phyloP scores from a whole-genome alignment of 352 stramenopile genomes.

The Globisporangium rhizosaccharum region DNA sequence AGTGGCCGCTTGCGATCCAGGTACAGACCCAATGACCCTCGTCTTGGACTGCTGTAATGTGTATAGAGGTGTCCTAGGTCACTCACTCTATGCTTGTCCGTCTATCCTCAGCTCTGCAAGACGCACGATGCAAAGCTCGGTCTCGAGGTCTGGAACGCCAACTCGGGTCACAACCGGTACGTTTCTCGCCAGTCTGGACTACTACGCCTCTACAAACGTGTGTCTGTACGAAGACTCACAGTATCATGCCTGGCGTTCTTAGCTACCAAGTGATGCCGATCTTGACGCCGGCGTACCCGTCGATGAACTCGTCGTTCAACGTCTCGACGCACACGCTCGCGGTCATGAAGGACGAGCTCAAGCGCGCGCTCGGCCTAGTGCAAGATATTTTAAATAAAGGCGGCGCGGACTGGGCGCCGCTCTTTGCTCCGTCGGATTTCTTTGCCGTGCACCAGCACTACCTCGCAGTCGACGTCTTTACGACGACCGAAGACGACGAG shows the following conservation, averaged over 20 bases:
- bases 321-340: constrained; percentile 93
- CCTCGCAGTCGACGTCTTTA: constrained; percentile 89
- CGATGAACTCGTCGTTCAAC: constrained; percentile 99
- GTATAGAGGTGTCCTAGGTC: not conserved
- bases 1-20: constrained; percentile 89
- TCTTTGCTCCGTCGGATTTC: constrained; percentile 85
- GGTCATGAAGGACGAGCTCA: constrained; percentile 93
- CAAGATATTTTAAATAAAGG: constrained; percentile 83
- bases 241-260: not conserved
- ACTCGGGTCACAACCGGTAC: constrained; percentile 73
- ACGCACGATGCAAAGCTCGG: constrained; percentile 83
- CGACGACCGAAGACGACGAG: constrained; percentile 85
- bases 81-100: constrained; percentile 15
- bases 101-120: constrained; percentile 79
- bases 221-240: not conserved
- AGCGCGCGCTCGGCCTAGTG: constrained; percentile 68
- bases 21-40: constrained; percentile 15
- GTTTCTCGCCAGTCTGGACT: not conserved
- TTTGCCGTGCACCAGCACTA: constrained; percentile 89
- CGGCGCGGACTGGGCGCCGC: constrained; percentile 63
- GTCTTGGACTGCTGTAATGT: not conserved
- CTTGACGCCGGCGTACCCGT: constrained; percentile 97
- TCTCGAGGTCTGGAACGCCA: constrained; percentile 87
- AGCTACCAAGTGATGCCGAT: constrained; percentile 98
- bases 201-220: constrained; percentile 5